Conservation (phyloP, 345 rosid genomes). For the Trapa bicornis region DNA sequence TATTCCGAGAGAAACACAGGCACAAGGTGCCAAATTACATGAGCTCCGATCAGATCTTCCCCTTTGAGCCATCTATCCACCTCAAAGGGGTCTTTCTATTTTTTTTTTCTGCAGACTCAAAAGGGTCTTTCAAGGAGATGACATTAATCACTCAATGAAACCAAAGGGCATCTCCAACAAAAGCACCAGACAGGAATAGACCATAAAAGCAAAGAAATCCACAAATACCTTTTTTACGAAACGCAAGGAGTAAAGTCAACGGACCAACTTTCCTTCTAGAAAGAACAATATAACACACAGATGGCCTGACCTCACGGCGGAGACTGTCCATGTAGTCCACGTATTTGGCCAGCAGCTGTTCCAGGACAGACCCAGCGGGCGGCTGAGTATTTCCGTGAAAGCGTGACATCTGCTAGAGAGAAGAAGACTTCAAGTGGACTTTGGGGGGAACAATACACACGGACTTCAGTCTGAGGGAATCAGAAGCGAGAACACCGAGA, state of each 20-base stretch:
- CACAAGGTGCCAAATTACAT: not conserved
- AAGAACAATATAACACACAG: not conserved
- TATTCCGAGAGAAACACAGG: not conserved
- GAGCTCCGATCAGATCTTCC: not conserved
- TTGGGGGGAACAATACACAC: not conserved
- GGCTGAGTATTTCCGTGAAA: not conserved
- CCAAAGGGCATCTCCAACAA: not conserved
- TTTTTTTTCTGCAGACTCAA: no score
- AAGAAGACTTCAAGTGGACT: not conserved
- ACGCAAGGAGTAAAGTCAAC: not conserved
- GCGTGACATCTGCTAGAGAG: not conserved
- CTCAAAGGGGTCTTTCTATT: not conserved
- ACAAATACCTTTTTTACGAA: not conserved
- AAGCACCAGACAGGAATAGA: not conserved
- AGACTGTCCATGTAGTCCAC: not conserved
- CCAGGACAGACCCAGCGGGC: not conserved
- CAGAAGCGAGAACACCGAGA: not conserved
- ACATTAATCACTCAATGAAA: not conserved
- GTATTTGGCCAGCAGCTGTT: not conserved
- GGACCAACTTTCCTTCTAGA: not conserved
- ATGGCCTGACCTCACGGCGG: conserved; percentile 1
- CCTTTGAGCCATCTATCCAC: not conserved
- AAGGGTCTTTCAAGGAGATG: not conserved
- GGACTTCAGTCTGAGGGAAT: not conserved
- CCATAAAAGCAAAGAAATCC: not conserved